Evolutionary conservation across 2,329 filamentous ascomycete species (phyloP).

Genomic region (Colletotrichum tamarilloi): DNA sequence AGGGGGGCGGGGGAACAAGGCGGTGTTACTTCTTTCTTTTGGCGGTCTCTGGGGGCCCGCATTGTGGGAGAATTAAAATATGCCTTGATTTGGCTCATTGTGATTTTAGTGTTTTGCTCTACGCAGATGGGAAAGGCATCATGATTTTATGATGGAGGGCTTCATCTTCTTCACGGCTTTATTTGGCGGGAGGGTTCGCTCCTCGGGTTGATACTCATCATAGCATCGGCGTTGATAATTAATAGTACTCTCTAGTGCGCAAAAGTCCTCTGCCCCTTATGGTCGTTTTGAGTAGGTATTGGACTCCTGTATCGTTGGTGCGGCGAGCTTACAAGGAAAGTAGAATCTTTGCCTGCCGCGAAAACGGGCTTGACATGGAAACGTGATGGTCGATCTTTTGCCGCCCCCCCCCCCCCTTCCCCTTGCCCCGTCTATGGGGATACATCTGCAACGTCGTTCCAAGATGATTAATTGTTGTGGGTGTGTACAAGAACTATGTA

Average conservation of each 20-base stretch:
- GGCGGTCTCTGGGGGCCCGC: background rate
- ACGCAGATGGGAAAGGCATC: conserved; percentile 13
- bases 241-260: background rate
- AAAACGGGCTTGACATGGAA: background rate
- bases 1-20: background rate
- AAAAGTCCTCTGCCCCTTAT: too few species aligned
- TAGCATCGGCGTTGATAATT: conserved; percentile 34
- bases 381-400: background rate
- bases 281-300: too few species aligned
- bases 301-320: too few species aligned
- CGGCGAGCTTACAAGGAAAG: background rate
- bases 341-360: background rate
- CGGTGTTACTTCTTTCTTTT: background rate
- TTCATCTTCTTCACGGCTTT: conserved; percentile 15
- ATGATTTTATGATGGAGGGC: conserved; percentile 30
- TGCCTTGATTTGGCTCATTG: background rate
- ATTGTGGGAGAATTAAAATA: conserved; percentile 15
- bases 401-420: background rate
- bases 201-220: conserved; percentile 30
- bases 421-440: background rate
- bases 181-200: conserved; percentile 19
- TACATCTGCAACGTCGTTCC: background rate
- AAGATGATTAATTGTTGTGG: too few species aligned
- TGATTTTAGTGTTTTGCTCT: conserved; percentile 1
- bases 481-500: background rate